Evolutionary conservation across 2,329 filamentous ascomycete genomes (phyloP).

Genomic region (Talaromyces sp.): DNA sequence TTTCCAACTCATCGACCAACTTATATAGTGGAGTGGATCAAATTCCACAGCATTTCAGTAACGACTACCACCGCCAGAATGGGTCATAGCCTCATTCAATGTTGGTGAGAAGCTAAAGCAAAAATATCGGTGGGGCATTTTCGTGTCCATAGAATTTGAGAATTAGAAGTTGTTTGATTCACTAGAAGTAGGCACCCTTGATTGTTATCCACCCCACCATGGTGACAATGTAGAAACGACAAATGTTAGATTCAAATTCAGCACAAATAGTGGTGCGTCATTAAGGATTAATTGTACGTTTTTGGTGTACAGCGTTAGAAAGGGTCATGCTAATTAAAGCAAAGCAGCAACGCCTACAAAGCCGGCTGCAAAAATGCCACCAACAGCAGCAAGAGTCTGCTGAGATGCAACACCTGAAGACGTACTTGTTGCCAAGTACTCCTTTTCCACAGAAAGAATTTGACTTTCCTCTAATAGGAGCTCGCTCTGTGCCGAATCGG

Average conservation of each 20-base stretch:
- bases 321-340: neutral
- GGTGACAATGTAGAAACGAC: neutral
- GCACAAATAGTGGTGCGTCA: neutral
- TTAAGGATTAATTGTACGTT: neutral
- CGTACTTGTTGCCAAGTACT: neutral
- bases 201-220: neutral
- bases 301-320: neutral
- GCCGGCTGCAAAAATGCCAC: constrained; percentile 3
- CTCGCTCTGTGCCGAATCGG: constrained; percentile 3
- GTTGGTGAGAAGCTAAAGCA: neutral
- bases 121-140: neutral
- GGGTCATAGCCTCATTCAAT: neutral
- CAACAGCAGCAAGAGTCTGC: constrained; percentile 1
- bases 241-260: neutral
- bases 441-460: neutral
- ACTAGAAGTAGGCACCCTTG: neutral
- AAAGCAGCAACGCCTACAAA: constrained; percentile 2
- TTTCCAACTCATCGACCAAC: neutral
- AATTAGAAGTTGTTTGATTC: neutral
- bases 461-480: constrained; percentile 1
- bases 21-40: neutral
- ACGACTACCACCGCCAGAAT: neutral
- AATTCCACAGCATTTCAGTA: neutral
- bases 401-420: neutral
- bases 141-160: neutral